Base-by-base conservation (phyloP, 2,329 filamentous ascomycete species). In the Ceratocystis harringtonii region DNA sequence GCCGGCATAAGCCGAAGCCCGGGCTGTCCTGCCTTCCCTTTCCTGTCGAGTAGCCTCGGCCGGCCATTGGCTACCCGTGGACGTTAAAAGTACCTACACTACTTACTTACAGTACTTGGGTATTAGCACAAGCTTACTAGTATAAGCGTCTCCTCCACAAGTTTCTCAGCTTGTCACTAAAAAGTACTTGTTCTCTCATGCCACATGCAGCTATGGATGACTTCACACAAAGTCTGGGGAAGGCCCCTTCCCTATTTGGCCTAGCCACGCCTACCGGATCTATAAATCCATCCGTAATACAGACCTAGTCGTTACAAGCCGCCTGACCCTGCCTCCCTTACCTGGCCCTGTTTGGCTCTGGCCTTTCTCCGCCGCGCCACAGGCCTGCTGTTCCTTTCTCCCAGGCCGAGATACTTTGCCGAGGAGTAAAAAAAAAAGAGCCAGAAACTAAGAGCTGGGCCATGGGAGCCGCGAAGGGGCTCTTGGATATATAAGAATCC, bases 31-130 rank as follows among this genome's bases (percentile, higher is more conserved):
- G 50, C 30, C 30, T 65, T 61, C 25, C 8, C 12, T 48, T 22
- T 43, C 30, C 30, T 52, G 36, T 15, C 19, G 17, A 5, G 62
- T 66, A 66, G 64, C 65, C 65, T 66, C 65, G 65, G 65, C 65
- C 65, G 60, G 61, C 25, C 25, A 64, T 64, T 66, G 55, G 65
- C 62, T 43, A 19, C 19, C 55, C 41, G 4, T 52, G 10, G 45
- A 48, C 12, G 12, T 41, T 41, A 41, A 41, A 41, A 41, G 45
- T 48, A 48, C 45, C 19, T 48, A 22, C 8, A 48, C 5, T n/a
- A 48, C 45, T n/a, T 22, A 48, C 44, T 48, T 17, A 17, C 44
- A 48, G 44, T 48, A 48, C 44, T 48, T 19, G 0, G 5, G 45
- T 19, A 19, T 15, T 17, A 44, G 36, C 17, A 28, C 43, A 44